Evolutionary conservation across 2,329 filamentous ascomycete genomes (phyloP).

Genomic region (Meredithiella fracta): DNA sequence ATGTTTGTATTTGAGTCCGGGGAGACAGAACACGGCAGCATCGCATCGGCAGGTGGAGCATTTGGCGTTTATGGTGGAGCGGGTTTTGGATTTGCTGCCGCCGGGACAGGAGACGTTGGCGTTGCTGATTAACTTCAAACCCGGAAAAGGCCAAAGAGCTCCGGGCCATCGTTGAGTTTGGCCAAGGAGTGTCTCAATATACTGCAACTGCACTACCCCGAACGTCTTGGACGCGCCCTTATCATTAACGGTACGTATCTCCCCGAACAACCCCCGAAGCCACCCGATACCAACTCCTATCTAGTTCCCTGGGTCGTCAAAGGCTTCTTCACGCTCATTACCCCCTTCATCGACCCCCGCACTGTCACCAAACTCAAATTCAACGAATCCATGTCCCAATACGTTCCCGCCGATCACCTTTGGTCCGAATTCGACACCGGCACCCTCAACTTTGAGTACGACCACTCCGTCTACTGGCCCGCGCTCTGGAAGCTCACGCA

Average conservation of each 20-base stretch:
- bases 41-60: constrained; percentile 81
- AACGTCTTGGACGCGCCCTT: constrained; percentile 73
- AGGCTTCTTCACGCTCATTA: constrained; percentile 92
- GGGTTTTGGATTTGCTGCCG: constrained; percentile 72
- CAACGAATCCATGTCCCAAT: constrained; percentile 76
- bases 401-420: constrained; percentile 68
- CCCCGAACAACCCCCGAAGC: constrained; percentile 10
- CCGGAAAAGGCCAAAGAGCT: constrained; percentile 59
- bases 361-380: constrained; percentile 94
- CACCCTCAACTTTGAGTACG: constrained; percentile 76
- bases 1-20: constrained; percentile 79
- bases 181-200: constrained; percentile 77
- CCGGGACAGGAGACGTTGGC: constrained; percentile 74
- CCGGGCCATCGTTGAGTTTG: constrained; percentile 53
- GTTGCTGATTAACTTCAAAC: constrained; percentile 82
- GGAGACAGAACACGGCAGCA: constrained; percentile 79
- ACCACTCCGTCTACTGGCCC: constrained; percentile 80
- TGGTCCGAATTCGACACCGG: constrained; percentile 61
- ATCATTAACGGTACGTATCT: constrained; percentile 60
- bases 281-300: neutral
- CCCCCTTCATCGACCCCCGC: constrained; percentile 86
- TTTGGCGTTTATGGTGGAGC: constrained; percentile 89
- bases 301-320: constrained; percentile 78
- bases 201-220: constrained; percentile 88
- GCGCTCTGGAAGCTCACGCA: constrained; percentile 57